phyloP scores from a whole-genome alignment of 129 eudicot species.

The Logfia minima region DNA sequence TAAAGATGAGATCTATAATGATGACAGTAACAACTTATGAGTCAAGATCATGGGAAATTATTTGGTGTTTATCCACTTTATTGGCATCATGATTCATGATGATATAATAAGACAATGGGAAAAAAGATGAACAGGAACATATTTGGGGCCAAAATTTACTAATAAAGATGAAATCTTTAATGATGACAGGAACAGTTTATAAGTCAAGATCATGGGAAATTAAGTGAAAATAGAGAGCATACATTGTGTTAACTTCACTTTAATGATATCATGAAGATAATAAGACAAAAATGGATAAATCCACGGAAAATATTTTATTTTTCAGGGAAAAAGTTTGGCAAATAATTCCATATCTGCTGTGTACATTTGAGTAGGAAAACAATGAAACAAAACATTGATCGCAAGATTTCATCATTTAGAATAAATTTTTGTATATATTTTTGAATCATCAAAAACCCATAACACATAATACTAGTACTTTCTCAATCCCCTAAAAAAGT shows the following conservation, averaged over 20 bases:
- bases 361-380: conserved; percentile 7
- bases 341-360: background rate
- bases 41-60: conserved; percentile 30
- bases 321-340: background rate
- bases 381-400: background rate
- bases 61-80: background rate
- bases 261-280: conserved; percentile 23
- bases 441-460: conserved; percentile 24
- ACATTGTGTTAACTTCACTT: conserved; percentile 7
- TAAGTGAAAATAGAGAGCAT: conserved; percentile 12
- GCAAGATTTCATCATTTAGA: conserved; percentile 16
- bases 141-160: background rate
- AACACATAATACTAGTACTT: conserved; percentile 15
- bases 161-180: conserved; percentile 23
- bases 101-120: background rate
- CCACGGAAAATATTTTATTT: background rate
- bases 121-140: background rate
- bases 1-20: conserved; percentile 22
- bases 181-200: conserved; percentile 23
- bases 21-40: conserved; percentile 22
- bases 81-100: background rate
- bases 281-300: conserved; percentile 25
- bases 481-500: conserved; percentile 21
- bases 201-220: conserved; percentile 27
- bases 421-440: conserved; percentile 10